Evolutionary conservation across 345 rosid species (phyloP).

Genomic region (Melaleuca quinquenervia): DNA sequence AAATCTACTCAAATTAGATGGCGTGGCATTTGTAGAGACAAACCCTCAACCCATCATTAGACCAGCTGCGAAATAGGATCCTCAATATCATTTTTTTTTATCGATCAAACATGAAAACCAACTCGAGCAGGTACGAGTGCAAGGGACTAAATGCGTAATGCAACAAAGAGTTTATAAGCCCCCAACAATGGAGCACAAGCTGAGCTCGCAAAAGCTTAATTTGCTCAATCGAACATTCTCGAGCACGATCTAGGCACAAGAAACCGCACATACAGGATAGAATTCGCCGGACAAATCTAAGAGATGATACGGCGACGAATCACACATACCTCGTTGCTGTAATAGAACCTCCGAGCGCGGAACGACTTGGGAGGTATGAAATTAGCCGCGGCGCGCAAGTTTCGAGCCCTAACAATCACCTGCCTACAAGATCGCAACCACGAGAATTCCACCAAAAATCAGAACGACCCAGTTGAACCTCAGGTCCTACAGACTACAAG

Average conservation of each 20-base stretch:
- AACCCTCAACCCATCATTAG: background rate
- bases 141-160: background rate
- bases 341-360: constrained; percentile 76
- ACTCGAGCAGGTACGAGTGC: background rate
- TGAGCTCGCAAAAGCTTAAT: background rate
- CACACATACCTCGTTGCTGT: constrained; percentile 65
- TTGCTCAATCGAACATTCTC: background rate
- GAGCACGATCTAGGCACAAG: background rate
- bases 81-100: background rate
- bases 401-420: constrained; percentile 79
- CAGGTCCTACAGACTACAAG: background rate
- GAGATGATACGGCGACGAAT: background rate
- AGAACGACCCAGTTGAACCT: background rate
- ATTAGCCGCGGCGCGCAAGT: constrained; percentile 78
- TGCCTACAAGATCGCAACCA: constrained; percentile 29
- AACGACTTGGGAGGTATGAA: constrained; percentile 79
- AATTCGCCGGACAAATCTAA: background rate
- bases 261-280: background rate
- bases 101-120: background rate
- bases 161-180: background rate
- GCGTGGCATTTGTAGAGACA: background rate
- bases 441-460: background rate
- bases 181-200: background rate
- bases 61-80: background rate
- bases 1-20: background rate